Evolutionary conservation across 768 basidiomycete genomes (phyloP).

Genomic region (Trametes coccinea): DNA sequence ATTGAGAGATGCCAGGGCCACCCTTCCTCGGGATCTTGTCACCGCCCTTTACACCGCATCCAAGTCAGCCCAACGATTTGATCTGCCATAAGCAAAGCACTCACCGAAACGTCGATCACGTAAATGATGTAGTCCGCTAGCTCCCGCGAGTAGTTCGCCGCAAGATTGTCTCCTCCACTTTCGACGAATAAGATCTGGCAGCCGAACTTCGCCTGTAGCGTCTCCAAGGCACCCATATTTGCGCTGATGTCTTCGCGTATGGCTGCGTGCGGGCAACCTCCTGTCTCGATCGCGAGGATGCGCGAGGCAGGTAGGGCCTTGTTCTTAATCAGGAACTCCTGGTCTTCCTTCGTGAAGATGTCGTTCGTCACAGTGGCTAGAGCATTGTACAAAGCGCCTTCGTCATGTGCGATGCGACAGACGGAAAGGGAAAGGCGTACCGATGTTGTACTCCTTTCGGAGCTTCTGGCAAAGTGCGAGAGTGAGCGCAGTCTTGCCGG

Average conservation of each 20-base stretch:
- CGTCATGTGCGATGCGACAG: not conserved
- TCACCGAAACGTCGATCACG: conserved; percentile 82
- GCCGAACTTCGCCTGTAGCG: conserved; percentile 85
- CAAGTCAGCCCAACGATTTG: not conserved
- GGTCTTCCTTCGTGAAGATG: conserved; percentile 97
- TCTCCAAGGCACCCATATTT: conserved; percentile 94
- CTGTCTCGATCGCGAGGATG: conserved; percentile 96
- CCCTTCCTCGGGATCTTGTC: conserved; percentile 99
- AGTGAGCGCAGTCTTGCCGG: conserved; percentile 94
- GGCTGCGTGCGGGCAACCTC: conserved; percentile 97
- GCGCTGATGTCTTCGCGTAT: conserved; percentile 98
- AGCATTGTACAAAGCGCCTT: not conserved
- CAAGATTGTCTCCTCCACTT: conserved; percentile 95
- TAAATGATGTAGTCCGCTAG: conserved; percentile 97
- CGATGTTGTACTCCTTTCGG: conserved; percentile 87
- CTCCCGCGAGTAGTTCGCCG: conserved; percentile 95
- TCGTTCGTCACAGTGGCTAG: conserved; percentile 97
- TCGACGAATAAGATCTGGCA: conserved; percentile 95
- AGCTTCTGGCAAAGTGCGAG: conserved; percentile 85
- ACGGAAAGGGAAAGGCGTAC: conserved; percentile 42
- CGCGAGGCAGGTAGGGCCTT: conserved; percentile 80
- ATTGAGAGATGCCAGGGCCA: conserved; percentile 95
- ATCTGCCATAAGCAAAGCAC: conserved; percentile 5
- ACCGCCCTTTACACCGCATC: conserved; percentile 60
- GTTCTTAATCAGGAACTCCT: conserved; percentile 95